phyloP scores from a whole-genome alignment of 805 yeast genomes.

The Candida broadrunensis region DNA sequence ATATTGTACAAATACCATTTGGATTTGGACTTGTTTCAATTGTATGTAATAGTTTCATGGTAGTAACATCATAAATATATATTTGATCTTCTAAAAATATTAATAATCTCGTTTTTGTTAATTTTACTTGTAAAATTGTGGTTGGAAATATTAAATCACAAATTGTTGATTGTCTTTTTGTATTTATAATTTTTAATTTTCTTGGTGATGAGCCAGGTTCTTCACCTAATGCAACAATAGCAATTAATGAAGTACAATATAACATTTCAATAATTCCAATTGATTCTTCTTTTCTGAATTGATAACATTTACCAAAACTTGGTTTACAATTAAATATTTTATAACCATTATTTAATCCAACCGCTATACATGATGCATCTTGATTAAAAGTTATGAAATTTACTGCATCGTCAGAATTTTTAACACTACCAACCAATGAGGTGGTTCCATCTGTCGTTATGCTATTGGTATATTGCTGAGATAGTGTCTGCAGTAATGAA shows the following conservation, averaged over 20 bases:
- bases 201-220: constrained; percentile 74
- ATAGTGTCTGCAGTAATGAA: constrained; percentile 2
- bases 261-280: constrained; percentile 84
- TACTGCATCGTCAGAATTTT: constrained; percentile 21
- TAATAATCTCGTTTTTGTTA: constrained; percentile 30
- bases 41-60: constrained; percentile 41
- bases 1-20: constrained; percentile 60
- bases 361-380: constrained; percentile 78
- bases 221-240: constrained; percentile 76
- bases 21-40: constrained; percentile 42
- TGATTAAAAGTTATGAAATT: constrained; percentile 70
- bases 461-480: constrained; percentile 2
- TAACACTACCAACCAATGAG: constrained; percentile 7
- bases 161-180: constrained; percentile 56
- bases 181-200: constrained; percentile 76
- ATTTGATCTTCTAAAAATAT: constrained; percentile 43
- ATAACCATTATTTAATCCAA: constrained; percentile 64
- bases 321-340: constrained; percentile 77
- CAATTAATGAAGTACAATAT: constrained; percentile 82
- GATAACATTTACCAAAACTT: constrained; percentile 28
- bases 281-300: constrained; percentile 43
- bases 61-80: constrained; percentile 38
- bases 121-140: constrained; percentile 36
- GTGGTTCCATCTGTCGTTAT: constrained; percentile 8
- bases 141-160: constrained; percentile 44